A percentile compares a stretch with the other conserved stretches of the same genome.
phyloP scores from a whole-genome alignment of 345 rosid species.

The Syzygium oleosum region DNA sequence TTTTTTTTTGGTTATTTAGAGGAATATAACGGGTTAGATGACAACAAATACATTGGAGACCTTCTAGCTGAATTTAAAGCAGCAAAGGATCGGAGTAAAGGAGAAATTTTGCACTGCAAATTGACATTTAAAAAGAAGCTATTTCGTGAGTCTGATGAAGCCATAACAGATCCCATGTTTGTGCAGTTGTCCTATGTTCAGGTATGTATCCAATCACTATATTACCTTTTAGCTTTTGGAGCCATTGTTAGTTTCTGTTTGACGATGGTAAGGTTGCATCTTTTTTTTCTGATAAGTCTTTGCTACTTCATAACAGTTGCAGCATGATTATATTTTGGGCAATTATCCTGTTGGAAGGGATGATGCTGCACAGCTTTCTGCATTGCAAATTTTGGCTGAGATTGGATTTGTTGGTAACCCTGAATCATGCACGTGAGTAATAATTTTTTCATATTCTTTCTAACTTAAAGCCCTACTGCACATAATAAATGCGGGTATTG shows the following conservation, averaged over 20 bases:
- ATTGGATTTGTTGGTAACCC: constrained; percentile 82
- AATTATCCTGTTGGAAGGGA: constrained; percentile 99
- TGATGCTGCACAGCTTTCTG: constrained; percentile 95
- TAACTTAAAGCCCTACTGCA: neutral
- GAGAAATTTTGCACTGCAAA: constrained; percentile 93
- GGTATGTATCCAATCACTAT: constrained; percentile 31
- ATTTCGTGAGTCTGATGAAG: constrained; percentile 98
- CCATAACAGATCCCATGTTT: constrained; percentile 88
- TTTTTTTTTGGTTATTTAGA: constrained; percentile 30
- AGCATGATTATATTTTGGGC: constrained; percentile 93
- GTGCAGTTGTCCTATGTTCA: constrained; percentile 94
- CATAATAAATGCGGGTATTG: neutral
- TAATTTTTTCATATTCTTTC: neutral
- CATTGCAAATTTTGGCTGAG: constrained; percentile 89
- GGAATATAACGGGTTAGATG: constrained; percentile 94
- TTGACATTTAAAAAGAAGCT: constrained; percentile 79
- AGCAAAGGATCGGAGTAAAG: constrained; percentile 89
- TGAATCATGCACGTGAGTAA: constrained; percentile 81
- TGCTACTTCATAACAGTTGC: constrained; percentile 51
- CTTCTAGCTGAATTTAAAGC: constrained; percentile 88
- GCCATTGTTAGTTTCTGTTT: neutral
- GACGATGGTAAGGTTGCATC: neutral
- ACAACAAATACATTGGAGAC: constrained; percentile 94
- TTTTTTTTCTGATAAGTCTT: constrained; percentile 3
- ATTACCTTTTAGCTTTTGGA: neutral